A percentile compares a stretch with the other conserved stretches of the same genome.
These are phyloP conservation scores for Ustilago bromivora DNA, from an alignment of 1,284 basidiomycete genomes.

Conservation along the genomic window DNA sequence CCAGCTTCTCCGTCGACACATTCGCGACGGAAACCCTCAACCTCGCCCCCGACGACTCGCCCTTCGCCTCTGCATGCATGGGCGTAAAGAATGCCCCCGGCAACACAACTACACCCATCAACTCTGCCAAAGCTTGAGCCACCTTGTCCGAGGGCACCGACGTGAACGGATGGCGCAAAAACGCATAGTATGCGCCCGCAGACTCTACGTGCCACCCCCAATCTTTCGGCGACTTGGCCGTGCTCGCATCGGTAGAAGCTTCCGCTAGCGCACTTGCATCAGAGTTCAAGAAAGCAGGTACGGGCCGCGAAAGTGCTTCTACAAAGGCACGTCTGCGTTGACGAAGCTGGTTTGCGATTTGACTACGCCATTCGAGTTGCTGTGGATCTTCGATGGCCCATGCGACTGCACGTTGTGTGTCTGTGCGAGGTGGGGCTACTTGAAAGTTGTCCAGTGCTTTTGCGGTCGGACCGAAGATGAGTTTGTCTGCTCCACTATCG, in stretches of 20 bases:
- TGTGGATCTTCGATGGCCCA: conserved; percentile 55
- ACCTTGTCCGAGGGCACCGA: conserved; percentile 40
- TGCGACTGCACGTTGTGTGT: conserved; percentile 54
- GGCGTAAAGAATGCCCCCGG: conserved; percentile 57
- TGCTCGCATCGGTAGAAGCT: neutral
- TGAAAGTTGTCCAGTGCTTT: conserved; percentile 82
- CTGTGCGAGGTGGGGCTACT: conserved; percentile 52
- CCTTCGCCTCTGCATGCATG: neutral
- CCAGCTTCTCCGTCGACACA: conserved; percentile 38
- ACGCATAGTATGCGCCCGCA: conserved; percentile 69
- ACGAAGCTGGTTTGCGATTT: conserved; percentile 73
- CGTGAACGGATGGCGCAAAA: conserved; percentile 57
- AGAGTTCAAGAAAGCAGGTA: conserved; percentile 23
- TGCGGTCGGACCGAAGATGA: conserved; percentile 70
- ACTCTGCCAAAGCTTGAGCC: conserved; percentile 48
- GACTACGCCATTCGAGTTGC: conserved; percentile 72
- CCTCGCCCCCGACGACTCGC: conserved; percentile 18
- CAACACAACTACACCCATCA: conserved; percentile 57
- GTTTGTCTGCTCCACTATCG: conserved; percentile 62
- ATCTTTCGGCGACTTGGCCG: conserved; percentile 35
- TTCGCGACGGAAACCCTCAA: conserved; percentile 51
- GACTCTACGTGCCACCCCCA: conserved; percentile 67
- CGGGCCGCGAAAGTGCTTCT: conserved; percentile 67
- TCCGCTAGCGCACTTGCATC: conserved; percentile 26
- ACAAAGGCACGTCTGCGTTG: conserved; percentile 76